Conservation (phyloP, 106 monocot genomes). For the Platanthera zijinensis region DNA sequence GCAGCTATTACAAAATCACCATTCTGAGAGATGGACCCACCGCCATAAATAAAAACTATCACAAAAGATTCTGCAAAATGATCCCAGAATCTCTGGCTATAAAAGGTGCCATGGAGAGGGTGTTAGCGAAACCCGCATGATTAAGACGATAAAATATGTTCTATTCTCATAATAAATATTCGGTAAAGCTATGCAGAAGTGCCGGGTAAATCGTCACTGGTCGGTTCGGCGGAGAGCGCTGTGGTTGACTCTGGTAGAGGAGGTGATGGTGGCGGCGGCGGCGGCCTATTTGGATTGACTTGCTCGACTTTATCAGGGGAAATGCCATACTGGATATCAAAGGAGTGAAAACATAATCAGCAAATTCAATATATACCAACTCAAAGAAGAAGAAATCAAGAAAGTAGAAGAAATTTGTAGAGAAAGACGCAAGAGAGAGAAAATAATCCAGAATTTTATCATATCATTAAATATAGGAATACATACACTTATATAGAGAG, state of each 20-base stretch:
- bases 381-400: too few species aligned
- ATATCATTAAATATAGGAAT: too few species aligned
- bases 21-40: background rate
- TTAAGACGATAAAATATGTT: background rate
- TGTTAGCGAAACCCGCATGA: background rate
- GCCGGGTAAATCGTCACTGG: conserved; percentile 53
- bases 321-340: conserved; percentile 50
- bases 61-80: background rate
- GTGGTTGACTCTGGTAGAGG: conserved; percentile 13
- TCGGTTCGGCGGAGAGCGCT: background rate
- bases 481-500: too few species aligned
- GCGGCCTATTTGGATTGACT: conserved; percentile 64
- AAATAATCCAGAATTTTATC: too few species aligned
- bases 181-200: conserved; percentile 56
- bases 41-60: background rate
- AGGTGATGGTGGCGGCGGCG: conserved; percentile 19
- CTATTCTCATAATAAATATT: background rate
- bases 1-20: background rate
- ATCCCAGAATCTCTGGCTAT: background rate
- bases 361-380: too few species aligned
- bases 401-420: too few species aligned
- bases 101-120: background rate
- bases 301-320: conserved; percentile 53
- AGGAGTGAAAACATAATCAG: too few species aligned
- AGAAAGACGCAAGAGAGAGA: too few species aligned